Percentiles rank a stretch among this genome's conserved stretches.
Conservation (phyloP, 495 filamentous ascomycete genomes). For the Hypoxylon intermedium region DNA sequence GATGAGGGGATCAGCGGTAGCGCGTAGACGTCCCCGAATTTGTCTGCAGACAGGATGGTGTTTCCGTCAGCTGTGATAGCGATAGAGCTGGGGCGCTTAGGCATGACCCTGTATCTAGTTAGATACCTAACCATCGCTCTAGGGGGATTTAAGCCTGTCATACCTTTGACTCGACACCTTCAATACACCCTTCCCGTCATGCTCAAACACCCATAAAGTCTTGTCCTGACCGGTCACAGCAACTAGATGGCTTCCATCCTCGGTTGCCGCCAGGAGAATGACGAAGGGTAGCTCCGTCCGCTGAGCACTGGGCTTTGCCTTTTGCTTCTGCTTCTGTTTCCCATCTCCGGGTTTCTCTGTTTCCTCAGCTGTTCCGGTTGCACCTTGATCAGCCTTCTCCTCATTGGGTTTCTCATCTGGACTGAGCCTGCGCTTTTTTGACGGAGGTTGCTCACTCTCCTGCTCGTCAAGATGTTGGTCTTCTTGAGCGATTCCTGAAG, state of each 20-base stretch:
- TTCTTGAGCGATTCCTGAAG: constrained; percentile 19
- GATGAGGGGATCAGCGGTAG: constrained; percentile 72
- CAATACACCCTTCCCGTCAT: constrained; percentile 66
- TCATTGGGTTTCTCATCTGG: constrained; percentile 33
- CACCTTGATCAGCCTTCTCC: constrained; percentile 15
- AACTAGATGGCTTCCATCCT: constrained; percentile 70
- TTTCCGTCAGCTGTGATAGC: constrained; percentile 69
- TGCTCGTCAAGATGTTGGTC: constrained; percentile 34
- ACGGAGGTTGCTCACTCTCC: constrained; percentile 36
- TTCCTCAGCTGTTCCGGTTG: constrained; percentile 5
- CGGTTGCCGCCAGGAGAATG: constrained; percentile 62
- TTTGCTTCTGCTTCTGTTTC: constrained; percentile 32
- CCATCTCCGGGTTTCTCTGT: constrained; percentile 11
- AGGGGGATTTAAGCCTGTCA: constrained; percentile 18
- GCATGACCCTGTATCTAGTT: constrained; percentile 69
- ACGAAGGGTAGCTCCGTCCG: constrained; percentile 56
- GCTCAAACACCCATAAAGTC: constrained; percentile 78
- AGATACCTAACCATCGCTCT: constrained; percentile 1
- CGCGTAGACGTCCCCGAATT: constrained; percentile 94
- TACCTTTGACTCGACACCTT: constrained; percentile 76
- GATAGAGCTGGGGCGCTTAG: constrained; percentile 83
- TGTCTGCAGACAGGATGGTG: constrained; percentile 83
- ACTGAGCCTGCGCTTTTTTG: constrained; percentile 38
- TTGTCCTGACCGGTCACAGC: constrained; percentile 90
- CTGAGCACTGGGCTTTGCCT: constrained; percentile 11